Evolutionary conservation across 1,139 yeast genomes (phyloP), one percentile per base, ranked within the genome.

Genomic region (Suzukiozyma palmioleophila): DNA sequence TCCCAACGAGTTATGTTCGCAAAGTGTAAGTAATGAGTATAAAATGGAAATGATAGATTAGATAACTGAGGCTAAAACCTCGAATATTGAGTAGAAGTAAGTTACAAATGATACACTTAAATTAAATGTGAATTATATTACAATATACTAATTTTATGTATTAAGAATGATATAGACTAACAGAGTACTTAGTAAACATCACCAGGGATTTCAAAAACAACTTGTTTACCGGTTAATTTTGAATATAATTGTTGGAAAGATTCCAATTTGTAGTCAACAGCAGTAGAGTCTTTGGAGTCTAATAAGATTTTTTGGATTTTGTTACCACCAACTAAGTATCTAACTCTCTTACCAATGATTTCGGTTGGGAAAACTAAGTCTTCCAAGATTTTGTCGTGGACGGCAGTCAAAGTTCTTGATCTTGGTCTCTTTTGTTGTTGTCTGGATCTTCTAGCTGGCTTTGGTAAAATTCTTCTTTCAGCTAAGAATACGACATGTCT

Each of bases 321-420:
- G 87, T 83, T 80, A 76, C 98, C 98, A 77, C 97, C 98, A 66
- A 89, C 96, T 72, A 88, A 83, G 88, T 86, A 89, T 84, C 97
- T 89, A 66, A 88, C 94, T 81, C 98, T 90, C 88, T 92, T 92
- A 75, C 98, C 98, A 61, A 86, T 81, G 64, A 92, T 92, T 80
- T 92, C 97, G 62, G 97, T 90, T 75, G 98, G 98, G 97, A 85
- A 92, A 58, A 94, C 98, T 69, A 92, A 82, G 77, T 92, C 98
- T 77, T 92, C 98, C 73, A 92, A 88, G 77, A 92, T 79, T 75
- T 89, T 88, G 79, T 92, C 97, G 76, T 92, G 98, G 59, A 92
- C 98, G 66, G 97, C 89, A 62, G 97, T 83, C 75, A 92, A 83
- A 65, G 98, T 92, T 85, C 98, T 89, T 64, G 97, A 90, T 81